Evolutionary conservation across 257 asterid genomes (phyloP).

Genomic region (Solanum appendiculatum): DNA sequence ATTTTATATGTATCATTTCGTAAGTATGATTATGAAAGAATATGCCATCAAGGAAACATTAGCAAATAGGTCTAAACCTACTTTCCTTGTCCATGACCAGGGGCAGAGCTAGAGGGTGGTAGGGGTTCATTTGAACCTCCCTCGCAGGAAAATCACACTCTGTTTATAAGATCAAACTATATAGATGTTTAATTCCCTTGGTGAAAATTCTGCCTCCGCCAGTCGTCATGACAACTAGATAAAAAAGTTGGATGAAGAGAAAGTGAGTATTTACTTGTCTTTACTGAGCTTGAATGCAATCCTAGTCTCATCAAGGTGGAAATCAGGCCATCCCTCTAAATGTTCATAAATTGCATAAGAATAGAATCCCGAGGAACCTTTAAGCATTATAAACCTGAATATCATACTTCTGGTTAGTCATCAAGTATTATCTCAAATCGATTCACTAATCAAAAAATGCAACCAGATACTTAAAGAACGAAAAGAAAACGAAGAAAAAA

Average conservation of each 20-base stretch:
- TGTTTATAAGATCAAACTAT: not conserved
- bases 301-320: constrained; percentile 59
- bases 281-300: constrained; percentile 74
- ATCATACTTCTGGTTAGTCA: constrained; percentile 4
- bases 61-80: not conserved
- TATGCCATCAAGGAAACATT: not conserved
- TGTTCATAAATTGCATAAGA: constrained; percentile 76
- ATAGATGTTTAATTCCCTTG: not conserved
- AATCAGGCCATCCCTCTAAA: constrained; percentile 47
- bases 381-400: constrained; percentile 63
- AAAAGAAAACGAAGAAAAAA: not conserved
- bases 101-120: not conserved
- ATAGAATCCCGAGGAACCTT: constrained; percentile 65
- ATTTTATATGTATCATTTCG: not conserved
- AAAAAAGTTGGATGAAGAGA: not conserved
- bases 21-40: not conserved
- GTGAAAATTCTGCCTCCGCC: not conserved
- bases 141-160: not conserved
- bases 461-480: not conserved
- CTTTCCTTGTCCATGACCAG: not conserved
- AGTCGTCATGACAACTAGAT: not conserved
- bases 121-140: not conserved
- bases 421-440: not conserved
- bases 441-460: not conserved
- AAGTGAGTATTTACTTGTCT: constrained; percentile 39